Evolutionary conservation across 78 protist species (phyloP), one percentile per base, ranked within the genome.

Genomic region (Dictyostelium capitatum): DNA sequence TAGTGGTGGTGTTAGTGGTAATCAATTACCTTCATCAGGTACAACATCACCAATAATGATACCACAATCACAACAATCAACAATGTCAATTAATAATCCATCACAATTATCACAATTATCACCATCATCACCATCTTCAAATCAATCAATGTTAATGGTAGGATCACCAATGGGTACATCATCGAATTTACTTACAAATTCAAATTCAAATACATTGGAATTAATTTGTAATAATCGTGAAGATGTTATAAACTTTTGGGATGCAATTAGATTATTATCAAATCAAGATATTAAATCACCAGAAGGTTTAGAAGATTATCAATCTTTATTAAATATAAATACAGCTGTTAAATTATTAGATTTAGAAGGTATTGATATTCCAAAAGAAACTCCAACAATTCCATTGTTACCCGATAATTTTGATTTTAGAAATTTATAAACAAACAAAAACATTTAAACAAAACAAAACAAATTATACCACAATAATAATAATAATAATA

Each of bases 361-460:
- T 47, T 30, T 85, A 14, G 92, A 75, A 15, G 92, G 92, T 51
- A 11, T 85, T 56, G 92, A 85, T 25, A 37, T 85, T n/a, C 92
- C 92, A 41, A 70, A 54, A 73, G 32, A 56, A 50, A 43, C 91
- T 23, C 91, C 91, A 6, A 20, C 10, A 56, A 43, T 83, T 19
- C 91, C 91, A n/a, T 25, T 23, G 12, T 32, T 56, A 69, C 91
- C 91, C 14, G 56, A 46, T 10, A 73, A 73, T n/a, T 73, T 30
- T 46, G 79, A 73, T 30, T 73, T 73, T 73, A 73, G 56, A 73
- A 46, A 6, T 73, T 20, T 46, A 46, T 73, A 73, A 73, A 43
- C 4, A 43, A 11, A 65, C 6, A 57, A 20, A 19, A 57, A n/a
- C n/a, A n/a, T 7, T 0, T 7, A 57, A n/a, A 57, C 8, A 57